phyloP scores from a whole-genome alignment of 2,329 filamentous ascomycete genomes.

The Diaporthe batatas region DNA sequence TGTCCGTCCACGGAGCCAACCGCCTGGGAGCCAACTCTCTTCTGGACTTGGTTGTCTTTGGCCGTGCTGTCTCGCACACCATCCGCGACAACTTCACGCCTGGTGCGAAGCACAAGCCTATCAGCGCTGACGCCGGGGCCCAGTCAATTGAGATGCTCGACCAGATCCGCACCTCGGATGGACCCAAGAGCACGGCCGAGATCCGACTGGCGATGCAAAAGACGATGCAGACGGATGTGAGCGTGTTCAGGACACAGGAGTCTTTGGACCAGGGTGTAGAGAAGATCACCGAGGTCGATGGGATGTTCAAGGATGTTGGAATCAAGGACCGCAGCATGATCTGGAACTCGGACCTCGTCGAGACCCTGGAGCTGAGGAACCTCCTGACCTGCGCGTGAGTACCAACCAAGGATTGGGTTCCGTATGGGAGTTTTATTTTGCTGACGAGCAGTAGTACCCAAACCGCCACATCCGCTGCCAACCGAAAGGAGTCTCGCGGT shows the following conservation, averaged over 20 bases:
- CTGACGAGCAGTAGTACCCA: constrained; percentile 72
- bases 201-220: constrained; percentile 95
- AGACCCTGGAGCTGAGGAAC: constrained; percentile 96
- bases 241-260: constrained; percentile 95
- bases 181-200: constrained; percentile 88
- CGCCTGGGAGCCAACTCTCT: constrained; percentile 98
- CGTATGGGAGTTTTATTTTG: constrained; percentile 9
- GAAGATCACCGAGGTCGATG: constrained; percentile 88
- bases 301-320: constrained; percentile 83
- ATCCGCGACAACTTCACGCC: constrained; percentile 95
- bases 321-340: constrained; percentile 99
- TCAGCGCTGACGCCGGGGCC: constrained; percentile 87
- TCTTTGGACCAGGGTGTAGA: constrained; percentile 92
- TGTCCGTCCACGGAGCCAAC: constrained; percentile 98
- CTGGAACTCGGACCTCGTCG: constrained; percentile 98
- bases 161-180: constrained; percentile 84
- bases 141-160: constrained; percentile 90
- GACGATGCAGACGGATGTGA: constrained; percentile 97
- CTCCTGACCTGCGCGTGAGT: constrained; percentile 95
- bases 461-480: constrained; percentile 90
- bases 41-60: constrained; percentile 96
- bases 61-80: constrained; percentile 95
- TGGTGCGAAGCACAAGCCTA: constrained; percentile 81
- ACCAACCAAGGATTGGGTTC: neutral
- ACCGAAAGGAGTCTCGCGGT: constrained; percentile 96